Evolutionary conservation across 2,329 filamentous ascomycete species (phyloP), one percentile per base, ranked within the genome.

Genomic region (Calonectria montana): DNA sequence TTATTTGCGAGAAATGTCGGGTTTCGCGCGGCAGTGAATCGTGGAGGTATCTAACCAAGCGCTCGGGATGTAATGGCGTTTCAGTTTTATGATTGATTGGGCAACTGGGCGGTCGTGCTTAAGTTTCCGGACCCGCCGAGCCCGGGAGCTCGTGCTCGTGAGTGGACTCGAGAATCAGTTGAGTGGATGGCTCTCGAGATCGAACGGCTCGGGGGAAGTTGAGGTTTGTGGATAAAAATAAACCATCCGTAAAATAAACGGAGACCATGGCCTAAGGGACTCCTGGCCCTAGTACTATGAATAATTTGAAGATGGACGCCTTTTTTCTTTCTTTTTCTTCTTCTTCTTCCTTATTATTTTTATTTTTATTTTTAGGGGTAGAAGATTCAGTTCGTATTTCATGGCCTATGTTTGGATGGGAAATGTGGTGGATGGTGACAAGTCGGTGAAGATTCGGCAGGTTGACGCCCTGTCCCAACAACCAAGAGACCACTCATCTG

Each of bases 381-480:
- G n/a, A n/a, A n/a, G 29, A 6, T 5, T 55, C 50, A n/a, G 48
- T 27, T 53, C 27, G 48, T 35, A 55, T 55, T 55, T 35, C 8
- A 16, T 18, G 15, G 8, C 10, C 29, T n/a, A 35, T 31, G 18
- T 31, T 21, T 12, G 29, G 15, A 35, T 48, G 21, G 37, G 68
- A 74, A 67, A 74, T 59, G 41, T 39, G 45, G 25, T 16, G 64
- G 62, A 69, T 70, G 39, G 43, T 35, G 43, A 73, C 55, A 66
- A 66, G 62, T 72, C 74, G 73, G 74, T 72, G 74, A 72, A 76
- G 74, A 64, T 70, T 78, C 75, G 76, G 76, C 43, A 75, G 67
- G 70, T 63, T 69, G 35, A 61, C 27, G 53, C 31, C 50, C 35
- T 65, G 61, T 69, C 35, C 39, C 50, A 65, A 57, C 37, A 65